Conservation (phyloP, 345 rosid genomes). For the Brassica juncea region DNA sequence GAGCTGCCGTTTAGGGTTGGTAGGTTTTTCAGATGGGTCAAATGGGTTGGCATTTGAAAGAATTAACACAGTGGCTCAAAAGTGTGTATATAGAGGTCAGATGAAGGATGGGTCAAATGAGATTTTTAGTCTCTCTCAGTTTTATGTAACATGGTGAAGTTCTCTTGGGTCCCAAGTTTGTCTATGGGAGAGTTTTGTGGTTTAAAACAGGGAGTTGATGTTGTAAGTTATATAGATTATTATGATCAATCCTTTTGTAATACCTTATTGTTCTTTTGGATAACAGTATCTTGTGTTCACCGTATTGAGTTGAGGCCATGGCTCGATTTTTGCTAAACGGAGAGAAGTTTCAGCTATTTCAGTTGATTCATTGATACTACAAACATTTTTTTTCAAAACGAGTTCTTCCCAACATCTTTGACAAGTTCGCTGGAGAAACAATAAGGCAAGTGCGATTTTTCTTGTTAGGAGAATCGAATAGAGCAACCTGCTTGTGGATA, state of each 20-base stretch:
- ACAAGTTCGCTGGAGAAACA: too few relatives aligned
- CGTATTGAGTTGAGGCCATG: too few relatives aligned
- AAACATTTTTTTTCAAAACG: too few relatives aligned
- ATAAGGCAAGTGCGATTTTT: too few relatives aligned
- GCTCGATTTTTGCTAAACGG: too few relatives aligned
- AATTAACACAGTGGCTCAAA: background rate
- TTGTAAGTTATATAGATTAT: conserved; percentile 36
- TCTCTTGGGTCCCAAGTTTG: conserved; percentile 32
- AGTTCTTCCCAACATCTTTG: too few relatives aligned
- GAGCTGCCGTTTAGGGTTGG: conserved; percentile 85
- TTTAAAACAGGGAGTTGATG: conserved; percentile 19
- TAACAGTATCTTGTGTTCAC: background rate
- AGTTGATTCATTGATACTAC: too few relatives aligned
- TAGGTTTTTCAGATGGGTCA: conserved; percentile 88
- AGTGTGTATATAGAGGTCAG: conserved; percentile 46
- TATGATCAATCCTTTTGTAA: conserved; percentile 27
- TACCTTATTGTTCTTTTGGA: background rate
- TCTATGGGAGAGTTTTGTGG: conserved; percentile 21
- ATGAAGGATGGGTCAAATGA: too few relatives aligned
- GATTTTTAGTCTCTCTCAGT: conserved; percentile 4
- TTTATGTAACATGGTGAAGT: conserved; percentile 30
- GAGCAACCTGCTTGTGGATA: too few relatives aligned
- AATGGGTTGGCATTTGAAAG: conserved; percentile 91
- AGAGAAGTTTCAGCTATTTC: too few relatives aligned
- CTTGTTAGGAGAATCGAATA: too few relatives aligned